Base-by-base conservation (phyloP, 1,139 yeast genomes). In the Suzukiozyma palmioleophila region DNA sequence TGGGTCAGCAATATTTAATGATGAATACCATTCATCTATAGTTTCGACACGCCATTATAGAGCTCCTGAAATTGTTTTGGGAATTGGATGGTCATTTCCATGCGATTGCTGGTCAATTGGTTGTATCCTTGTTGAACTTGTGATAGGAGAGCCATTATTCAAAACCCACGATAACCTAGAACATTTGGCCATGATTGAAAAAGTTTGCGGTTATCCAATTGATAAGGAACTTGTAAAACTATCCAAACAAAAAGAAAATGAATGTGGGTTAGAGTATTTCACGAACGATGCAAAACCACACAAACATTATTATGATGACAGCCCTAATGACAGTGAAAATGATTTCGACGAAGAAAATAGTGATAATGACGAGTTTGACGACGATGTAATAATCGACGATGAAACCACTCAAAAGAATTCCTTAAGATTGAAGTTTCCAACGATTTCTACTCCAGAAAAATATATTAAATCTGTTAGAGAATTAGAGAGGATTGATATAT, bases 31-130 rank as follows among this genome's bases (percentile, higher is more conserved):
- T 64, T 82, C 95, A 8, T 80, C 84, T 28, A 82, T 94, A 21
- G 96, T 94, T 9, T 86, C 96, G 11, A 92, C 98, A 2, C 73
- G 99, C 41, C 98, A 94, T 62, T 94, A 94, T 62, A 71, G 99
- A 42, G 98, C 98, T 0, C 98, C 98, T 0, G 99, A 94, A 59
- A 89, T 94, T 49, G 90, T 92, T 2, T 65, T 94, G 29, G 97
- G 97, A 1, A 74, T 79, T 27, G 97, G 97, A 29, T 94, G 98
- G 92, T 80, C 88, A 3, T 83, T 75, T 49, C 88, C 90, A 1
- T 92, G 98, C 61, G 99, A 94, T 60, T 69, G 92, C 64, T 94
- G 98, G 99, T 87, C 96, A 1, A 75, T 92, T 41, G 99, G 97
- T 1, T 90, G 98, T 59, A 89, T 94, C 12, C 66, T 94, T 33